Conservation (phyloP, 2,329 filamentous ascomycete species). For the Monilinia fructicola region DNA sequence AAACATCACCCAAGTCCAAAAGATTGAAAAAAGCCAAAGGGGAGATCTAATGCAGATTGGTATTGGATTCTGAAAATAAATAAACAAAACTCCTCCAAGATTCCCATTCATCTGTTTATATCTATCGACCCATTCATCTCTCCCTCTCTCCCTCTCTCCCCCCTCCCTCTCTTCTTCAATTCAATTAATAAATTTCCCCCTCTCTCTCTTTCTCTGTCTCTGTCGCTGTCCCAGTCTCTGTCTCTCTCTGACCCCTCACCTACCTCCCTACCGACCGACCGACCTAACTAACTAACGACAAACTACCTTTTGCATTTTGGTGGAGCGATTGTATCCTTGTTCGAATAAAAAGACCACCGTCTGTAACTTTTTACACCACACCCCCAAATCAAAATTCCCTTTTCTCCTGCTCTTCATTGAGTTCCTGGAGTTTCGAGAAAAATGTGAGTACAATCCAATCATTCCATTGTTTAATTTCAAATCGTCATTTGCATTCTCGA, state of each 20-base stretch:
- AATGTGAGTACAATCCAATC: slow-evolving; percentile 28
- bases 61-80: background rate
- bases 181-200: slow-evolving; percentile 6
- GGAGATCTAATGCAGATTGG: slow-evolving; percentile 2
- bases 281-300: too few species aligned
- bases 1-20: background rate
- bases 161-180: background rate
- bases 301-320: slow-evolving; percentile 25
- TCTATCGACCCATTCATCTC: background rate
- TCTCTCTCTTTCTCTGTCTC: background rate
- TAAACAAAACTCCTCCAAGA: background rate
- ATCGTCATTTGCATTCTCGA: too few species aligned
- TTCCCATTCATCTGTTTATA: slow-evolving; percentile 1
- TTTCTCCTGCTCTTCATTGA: slow-evolving; percentile 43
- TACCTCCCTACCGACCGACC: too few species aligned
- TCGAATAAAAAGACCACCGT: slow-evolving; percentile 17
- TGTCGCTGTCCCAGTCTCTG: background rate
- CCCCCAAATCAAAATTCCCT: slow-evolving; percentile 12
- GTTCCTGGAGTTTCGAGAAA: slow-evolving; percentile 37
- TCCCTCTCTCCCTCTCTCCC: too few species aligned
- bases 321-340: slow-evolving; percentile 21
- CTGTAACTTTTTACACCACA: slow-evolving; percentile 19
- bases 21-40: background rate
- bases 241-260: background rate
- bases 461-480: background rate